Conservation (phyloP, 768 basidiomycete species). For the Lactarius tabidus region DNA sequence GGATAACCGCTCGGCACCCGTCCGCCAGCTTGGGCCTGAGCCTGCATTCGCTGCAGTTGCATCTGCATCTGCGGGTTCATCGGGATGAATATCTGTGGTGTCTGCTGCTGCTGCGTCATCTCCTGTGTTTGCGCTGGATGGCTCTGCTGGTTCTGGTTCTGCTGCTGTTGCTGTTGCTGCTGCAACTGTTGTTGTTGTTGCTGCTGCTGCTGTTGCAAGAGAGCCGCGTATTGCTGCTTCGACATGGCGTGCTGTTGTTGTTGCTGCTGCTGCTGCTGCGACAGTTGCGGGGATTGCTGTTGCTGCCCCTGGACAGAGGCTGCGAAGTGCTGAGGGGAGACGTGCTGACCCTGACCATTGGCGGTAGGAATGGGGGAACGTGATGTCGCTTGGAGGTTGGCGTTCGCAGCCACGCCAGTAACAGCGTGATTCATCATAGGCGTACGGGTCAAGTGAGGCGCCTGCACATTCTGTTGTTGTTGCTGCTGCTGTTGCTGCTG, state of each 20-base stretch:
- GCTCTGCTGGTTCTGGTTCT: constrained; percentile 26
- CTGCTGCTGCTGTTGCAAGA: constrained; percentile 18
- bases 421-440: constrained; percentile 20
- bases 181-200: not conserved
- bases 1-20: not conserved
- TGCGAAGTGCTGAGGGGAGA: constrained; percentile 7
- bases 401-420: constrained; percentile 9
- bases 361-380: constrained; percentile 23
- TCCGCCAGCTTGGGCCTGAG: constrained; percentile 24
- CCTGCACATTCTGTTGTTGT: constrained; percentile 27
- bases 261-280: constrained; percentile 17
- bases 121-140: constrained; percentile 26
- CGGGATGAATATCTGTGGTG: constrained; percentile 26
- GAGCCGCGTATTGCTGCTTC: constrained; percentile 2
- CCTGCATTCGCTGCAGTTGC: constrained; percentile 24
- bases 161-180: constrained; percentile 23
- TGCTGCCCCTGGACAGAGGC: constrained; percentile 10
- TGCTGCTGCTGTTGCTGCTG: constrained; percentile 29
- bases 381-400: constrained; percentile 15
- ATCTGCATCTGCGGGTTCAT: constrained; percentile 23
- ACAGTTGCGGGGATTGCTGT: constrained; percentile 18
- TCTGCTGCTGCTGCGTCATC: constrained; percentile 20
- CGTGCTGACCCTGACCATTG: constrained; percentile 26
- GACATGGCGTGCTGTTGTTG: constrained; percentile 15
- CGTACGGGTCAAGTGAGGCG: constrained; percentile 24